A percentile compares a stretch with the other conserved stretches of the same genome.
phyloP scores from a whole-genome alignment of 129 eudicot species.

The Tagetes erecta region DNA sequence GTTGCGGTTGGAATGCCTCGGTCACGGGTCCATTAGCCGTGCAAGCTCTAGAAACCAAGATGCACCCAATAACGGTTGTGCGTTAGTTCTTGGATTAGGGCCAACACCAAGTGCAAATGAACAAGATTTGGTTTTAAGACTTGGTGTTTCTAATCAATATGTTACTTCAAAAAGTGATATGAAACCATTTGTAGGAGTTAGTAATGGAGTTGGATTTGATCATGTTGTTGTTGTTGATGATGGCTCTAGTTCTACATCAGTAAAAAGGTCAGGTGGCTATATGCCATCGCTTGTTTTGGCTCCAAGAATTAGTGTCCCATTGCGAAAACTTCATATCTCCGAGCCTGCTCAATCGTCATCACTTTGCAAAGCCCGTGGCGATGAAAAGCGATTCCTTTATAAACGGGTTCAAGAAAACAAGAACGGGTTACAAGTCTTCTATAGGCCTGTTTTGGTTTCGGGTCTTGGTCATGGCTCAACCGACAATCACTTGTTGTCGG shows the following conservation, averaged over 20 bases:
- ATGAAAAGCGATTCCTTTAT: conserved; percentile 81
- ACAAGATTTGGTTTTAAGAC: conserved; percentile 31
- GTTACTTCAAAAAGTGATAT: conserved; percentile 32
- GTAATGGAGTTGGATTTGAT: not conserved
- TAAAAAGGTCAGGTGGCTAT: conserved; percentile 83
- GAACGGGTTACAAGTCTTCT: conserved; percentile 46
- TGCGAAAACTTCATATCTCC: conserved; percentile 22
- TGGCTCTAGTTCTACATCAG: conserved; percentile 86
- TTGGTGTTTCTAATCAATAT: conserved; percentile 54
- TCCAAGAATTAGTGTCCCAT: conserved; percentile 48
- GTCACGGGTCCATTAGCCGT: conserved; percentile 38
- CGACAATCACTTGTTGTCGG: conserved; percentile 52
- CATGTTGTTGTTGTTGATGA: conserved; percentile 49
- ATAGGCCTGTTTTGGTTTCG: conserved; percentile 56
- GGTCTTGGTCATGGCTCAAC: conserved; percentile 33
- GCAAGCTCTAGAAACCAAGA: conserved; percentile 33
- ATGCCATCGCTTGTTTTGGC: conserved; percentile 74
- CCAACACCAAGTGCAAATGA: conserved; percentile 51
- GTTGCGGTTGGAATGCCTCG: conserved; percentile 67
- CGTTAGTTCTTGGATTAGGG: conserved; percentile 86
- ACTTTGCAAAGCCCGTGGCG: conserved; percentile 82
- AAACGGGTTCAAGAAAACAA: conserved; percentile 31
- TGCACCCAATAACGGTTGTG: conserved; percentile 55
- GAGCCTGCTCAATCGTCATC: conserved; percentile 54
- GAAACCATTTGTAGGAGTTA: conserved; percentile 28